Conservation (phyloP, 2,329 filamentous ascomycete species). For the Sphaerulina musiva region DNA sequence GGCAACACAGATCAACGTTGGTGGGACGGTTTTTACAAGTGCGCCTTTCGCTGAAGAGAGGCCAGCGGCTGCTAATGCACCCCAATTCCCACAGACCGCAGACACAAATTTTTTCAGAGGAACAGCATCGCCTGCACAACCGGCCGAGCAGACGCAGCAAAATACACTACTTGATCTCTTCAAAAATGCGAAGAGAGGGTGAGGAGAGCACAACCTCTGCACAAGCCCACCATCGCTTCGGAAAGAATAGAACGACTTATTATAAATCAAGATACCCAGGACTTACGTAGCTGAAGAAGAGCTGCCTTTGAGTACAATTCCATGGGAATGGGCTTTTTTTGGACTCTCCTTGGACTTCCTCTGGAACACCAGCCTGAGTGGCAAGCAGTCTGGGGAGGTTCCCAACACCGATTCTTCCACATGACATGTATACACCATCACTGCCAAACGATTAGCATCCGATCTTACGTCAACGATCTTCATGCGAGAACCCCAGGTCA, state of each 20-base stretch:
- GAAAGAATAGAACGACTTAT: not conserved
- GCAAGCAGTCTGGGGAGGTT: too few species aligned
- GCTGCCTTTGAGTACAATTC: not conserved
- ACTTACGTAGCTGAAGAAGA: not conserved
- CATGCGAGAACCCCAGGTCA: too few species aligned
- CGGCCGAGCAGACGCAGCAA: constrained; percentile 16
- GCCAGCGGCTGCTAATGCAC: constrained; percentile 6
- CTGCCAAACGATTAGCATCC: too few species aligned
- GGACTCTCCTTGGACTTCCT: too few species aligned
- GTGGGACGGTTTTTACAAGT: constrained; percentile 3
- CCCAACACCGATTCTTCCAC: too few species aligned
- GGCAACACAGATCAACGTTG: constrained; percentile 5
- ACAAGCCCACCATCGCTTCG: not conserved
- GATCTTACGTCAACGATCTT: too few species aligned
- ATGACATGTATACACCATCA: too few species aligned
- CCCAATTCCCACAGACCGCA: constrained; percentile 12
- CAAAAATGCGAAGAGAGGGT: constrained; percentile 21
- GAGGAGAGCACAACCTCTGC: not conserved
- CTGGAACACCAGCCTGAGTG: too few species aligned
- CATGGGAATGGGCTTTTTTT: too few species aligned
- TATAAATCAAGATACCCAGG: not conserved
- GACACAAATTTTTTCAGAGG: constrained; percentile 26
- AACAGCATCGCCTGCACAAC: constrained; percentile 5
- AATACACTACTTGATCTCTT: constrained; percentile 28
- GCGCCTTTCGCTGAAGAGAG: constrained; percentile 2